Base-by-base conservation (phyloP, 1,139 yeast species). In the Kurtzmaniella quercitrusa region DNA sequence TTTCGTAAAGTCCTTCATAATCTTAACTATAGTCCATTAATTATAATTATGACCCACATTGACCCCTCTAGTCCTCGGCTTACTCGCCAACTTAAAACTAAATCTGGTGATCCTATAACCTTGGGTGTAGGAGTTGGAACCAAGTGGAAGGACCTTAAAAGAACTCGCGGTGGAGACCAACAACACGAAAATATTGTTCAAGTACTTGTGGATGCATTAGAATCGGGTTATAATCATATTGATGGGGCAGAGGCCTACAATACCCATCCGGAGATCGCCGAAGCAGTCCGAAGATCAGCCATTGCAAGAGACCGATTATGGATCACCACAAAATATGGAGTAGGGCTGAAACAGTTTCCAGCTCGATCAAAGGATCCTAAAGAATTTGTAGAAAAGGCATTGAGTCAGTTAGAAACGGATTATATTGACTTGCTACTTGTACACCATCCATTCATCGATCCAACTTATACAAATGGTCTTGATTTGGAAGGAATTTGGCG, bases 391-490 rank as follows among this genome's bases (percentile, higher is more conserved):
- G 73, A 75, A 14, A 59, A 56, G 6, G 71, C 83, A 3, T 63
- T 84, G 55, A 58, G 66, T 47, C 73, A 72, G 18, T 60, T 85
- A 53, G 74, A 71, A n/a, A 59, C 79, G 21, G 82, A 79, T 21
- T 86, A 86, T 57, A 75, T 86, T 34, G 95, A 88, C 58, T 67
- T 86, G 50, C 84, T 78, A 53, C 27, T 39, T 37, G 23, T 48
- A 21, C 56, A 52, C 36, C 50, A 46, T 18, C 56, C 56, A 4
- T 51, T 50, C 29, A 44, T 49, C 33, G 40, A 41, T 46, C 46
- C 40, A 37, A 44, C 29, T 43, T 49, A 12, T 37, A 42, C 46
- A 42, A 46, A 45, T 29, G 42, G 43, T 11, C 38, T 11, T 41
- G 54, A 52, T 37, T 44, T 60, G 16, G 65, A 55, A 43, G 27